Evolutionary conservation across 2,329 filamentous ascomycete species (phyloP).

Genomic region (Beauveria australis): DNA sequence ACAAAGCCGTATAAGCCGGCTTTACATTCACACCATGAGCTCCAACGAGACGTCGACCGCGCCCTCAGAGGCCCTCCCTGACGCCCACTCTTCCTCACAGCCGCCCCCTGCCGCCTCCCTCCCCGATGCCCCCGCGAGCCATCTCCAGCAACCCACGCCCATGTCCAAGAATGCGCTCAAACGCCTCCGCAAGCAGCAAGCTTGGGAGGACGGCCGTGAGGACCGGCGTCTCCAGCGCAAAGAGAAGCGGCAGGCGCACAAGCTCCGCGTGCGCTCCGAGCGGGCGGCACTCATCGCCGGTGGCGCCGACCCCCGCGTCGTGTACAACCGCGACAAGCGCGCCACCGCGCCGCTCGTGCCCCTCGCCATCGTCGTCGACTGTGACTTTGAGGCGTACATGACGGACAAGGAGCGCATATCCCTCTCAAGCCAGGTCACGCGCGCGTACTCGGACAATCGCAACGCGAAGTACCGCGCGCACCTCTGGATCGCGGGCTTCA

Average conservation of each 20-base stretch:
- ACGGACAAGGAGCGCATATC: constrained; percentile 76
- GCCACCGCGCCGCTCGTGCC: constrained; percentile 53
- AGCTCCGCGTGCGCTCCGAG: constrained; percentile 41
- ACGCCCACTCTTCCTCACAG: background rate
- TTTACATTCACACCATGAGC: constrained; percentile 3
- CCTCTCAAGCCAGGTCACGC: constrained; percentile 72
- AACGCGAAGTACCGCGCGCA: constrained; percentile 60
- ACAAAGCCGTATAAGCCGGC: constrained; percentile 2
- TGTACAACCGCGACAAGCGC: constrained; percentile 27
- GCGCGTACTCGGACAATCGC: constrained; percentile 83
- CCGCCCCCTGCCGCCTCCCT: background rate
- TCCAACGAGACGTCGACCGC: background rate
- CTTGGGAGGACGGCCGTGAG: constrained; percentile 67
- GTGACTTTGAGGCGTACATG: constrained; percentile 89
- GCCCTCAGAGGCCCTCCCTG: background rate
- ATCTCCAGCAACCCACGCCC: constrained; percentile 11
- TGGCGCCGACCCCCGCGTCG: constrained; percentile 32
- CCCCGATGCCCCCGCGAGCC: background rate
- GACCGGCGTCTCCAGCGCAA: constrained; percentile 46
- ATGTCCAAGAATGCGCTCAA: constrained; percentile 85
- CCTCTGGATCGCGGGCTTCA: constrained; percentile 70
- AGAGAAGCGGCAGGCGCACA: constrained; percentile 43
- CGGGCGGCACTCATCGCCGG: constrained; percentile 41
- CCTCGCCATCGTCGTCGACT: constrained; percentile 78
- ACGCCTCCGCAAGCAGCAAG: constrained; percentile 61